These are phyloP conservation scores for Ceriops zippeliana DNA, from an alignment of 345 rosid genomes.

Conservation along the genomic window DNA sequence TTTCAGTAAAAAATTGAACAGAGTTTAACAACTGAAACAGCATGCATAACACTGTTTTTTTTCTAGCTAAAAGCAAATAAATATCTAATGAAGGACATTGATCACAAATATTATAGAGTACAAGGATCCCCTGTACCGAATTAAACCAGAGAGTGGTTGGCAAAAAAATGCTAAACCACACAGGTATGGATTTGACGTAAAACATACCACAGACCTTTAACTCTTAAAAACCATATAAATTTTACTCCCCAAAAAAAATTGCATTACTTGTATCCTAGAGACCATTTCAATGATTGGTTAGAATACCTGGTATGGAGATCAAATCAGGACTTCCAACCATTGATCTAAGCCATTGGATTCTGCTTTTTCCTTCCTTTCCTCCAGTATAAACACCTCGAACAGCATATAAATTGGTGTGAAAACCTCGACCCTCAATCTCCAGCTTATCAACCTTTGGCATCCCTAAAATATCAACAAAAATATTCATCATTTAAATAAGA, in stretches of 20 bases:
- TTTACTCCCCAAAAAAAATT: not conserved
- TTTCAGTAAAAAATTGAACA: too few species aligned
- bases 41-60: too few species aligned
- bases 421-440: conserved; percentile 94
- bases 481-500: not conserved
- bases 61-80: too few species aligned
- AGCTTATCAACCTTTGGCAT: conserved; percentile 81
- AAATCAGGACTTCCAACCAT: conserved; percentile 99
- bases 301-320: conserved; percentile 81
- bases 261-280: not conserved
- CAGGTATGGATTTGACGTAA: too few species aligned
- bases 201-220: too few species aligned
- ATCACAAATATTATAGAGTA: too few species aligned
- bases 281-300: not conserved
- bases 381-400: conserved; percentile 81
- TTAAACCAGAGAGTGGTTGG: too few species aligned
- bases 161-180: too few species aligned
- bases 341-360: conserved; percentile 92
- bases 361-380: conserved; percentile 96
- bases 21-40: too few species aligned
- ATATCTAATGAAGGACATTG: too few species aligned
- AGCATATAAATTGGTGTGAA: conserved; percentile 87
- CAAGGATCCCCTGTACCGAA: too few species aligned
- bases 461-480: conserved; percentile 38
- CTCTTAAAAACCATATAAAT: too few species aligned